Base-by-base conservation (phyloP, 1,139 yeast species). In the Geotrichum candidum region DNA sequence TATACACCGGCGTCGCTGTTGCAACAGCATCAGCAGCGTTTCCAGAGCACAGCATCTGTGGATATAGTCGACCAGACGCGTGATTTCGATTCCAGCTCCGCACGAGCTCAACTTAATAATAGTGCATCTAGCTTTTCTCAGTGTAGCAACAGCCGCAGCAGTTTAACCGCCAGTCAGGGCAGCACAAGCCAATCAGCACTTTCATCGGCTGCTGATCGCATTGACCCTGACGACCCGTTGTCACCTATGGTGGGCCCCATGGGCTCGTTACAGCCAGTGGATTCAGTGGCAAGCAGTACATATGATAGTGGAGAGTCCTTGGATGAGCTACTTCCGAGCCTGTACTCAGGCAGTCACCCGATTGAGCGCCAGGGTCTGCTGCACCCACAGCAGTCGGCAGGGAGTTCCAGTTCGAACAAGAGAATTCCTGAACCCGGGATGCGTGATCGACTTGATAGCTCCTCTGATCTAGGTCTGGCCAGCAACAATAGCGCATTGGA, bases 241-340 rank as follows among this genome's bases (percentile, higher is more conserved):
- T 48, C 53, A 10, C n/a, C 46, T 10, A 48, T 31, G 6, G 22
- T 56, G 33, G 33, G 33, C 0, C 54, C 57, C 1, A 46, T 22
- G 38, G 35, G 15, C 22, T n/a, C n/a, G 22, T 51, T 18, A 10
- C 50, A 6, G 53, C 60, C 48, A 52, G 53, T 23, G 33, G 54
- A 25, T 23, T 54, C 51, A n/a, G 5, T 22, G 38, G 48, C 41
- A 7, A 38, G 46, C 15, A 51, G 54, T n/a, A 23, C 55, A 18
- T 22, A 29, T 13, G 35, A 23, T 15, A 25, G 41, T 29, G 41
- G 53, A 10, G 52, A 38, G 25, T 51, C 41, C 13, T n/a, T 41
- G 23, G 61, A 54, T 18, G 61, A 58, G 18, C 41, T 54, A 35
- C 22, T 58, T 48, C 61, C 57, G 11, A 58, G 54, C n/a, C 29